Conservation (phyloP, 2,329 filamentous ascomycete species). For the Xylariaceae sp. region DNA sequence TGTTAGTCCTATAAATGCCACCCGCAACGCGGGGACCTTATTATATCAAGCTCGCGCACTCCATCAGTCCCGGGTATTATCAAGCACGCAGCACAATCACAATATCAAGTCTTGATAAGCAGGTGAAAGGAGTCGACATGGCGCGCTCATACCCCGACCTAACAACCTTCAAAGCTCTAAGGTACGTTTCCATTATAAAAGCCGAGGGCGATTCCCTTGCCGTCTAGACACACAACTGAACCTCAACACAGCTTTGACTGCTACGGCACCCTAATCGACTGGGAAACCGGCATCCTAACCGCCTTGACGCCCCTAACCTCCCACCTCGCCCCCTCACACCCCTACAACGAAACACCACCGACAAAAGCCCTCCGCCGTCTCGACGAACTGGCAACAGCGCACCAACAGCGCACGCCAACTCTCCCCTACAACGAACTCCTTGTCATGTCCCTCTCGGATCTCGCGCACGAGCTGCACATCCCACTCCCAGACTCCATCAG, state of each 20-base stretch:
- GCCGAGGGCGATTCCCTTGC: neutral
- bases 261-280: slow-evolving; percentile 76
- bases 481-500: slow-evolving; percentile 36
- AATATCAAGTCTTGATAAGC: neutral
- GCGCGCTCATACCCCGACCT: slow-evolving; percentile 25
- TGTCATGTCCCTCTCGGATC: slow-evolving; percentile 39
- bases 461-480: slow-evolving; percentile 42
- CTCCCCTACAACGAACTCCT: slow-evolving; percentile 58
- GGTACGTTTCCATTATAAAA: slow-evolving; percentile 13
- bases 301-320: slow-evolving; percentile 48
- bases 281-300: slow-evolving; percentile 60
- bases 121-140: slow-evolving; percentile 12
- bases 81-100: neutral
- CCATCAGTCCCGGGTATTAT: neutral
- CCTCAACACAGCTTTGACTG: slow-evolving; percentile 58
- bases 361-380: slow-evolving; percentile 37
- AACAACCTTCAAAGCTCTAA: slow-evolving; percentile 29
- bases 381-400: slow-evolving; percentile 43
- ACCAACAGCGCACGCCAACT: slow-evolving; percentile 50
- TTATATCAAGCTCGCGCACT: neutral
- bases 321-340: slow-evolving; percentile 31
- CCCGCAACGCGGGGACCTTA: neutral
- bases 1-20: slow-evolving; percentile 12
- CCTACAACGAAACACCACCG: slow-evolving; percentile 35
- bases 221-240: neutral